Percentiles rank a stretch among this genome's conserved stretches.
Evolutionary conservation across 495 filamentous ascomycete species (phyloP).

Genomic region (Lasiosphaeria ovina): DNA sequence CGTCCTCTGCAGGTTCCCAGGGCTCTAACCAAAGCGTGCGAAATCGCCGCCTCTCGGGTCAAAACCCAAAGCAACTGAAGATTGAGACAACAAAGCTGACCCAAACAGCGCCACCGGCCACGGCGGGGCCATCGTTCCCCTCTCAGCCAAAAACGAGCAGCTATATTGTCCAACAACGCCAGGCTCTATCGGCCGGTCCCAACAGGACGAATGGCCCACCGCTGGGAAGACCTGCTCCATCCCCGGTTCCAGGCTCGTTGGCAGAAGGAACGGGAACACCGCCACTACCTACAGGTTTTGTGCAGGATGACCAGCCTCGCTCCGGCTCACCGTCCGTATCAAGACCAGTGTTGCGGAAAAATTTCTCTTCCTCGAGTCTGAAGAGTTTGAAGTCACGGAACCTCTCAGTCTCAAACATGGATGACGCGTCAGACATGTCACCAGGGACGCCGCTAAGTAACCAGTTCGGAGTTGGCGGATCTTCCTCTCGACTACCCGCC

Average conservation of each 20-base stretch:
- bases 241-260: conserved; percentile 24
- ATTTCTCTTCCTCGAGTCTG: conserved; percentile 74
- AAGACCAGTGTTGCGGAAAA: conserved; percentile 64
- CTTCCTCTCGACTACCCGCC: conserved; percentile 38
- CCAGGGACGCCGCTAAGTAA: conserved; percentile 69
- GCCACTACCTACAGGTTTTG: conserved; percentile 32
- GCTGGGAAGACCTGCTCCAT: conserved; percentile 33
- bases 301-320: conserved; percentile 32
- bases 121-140: conserved; percentile 40
- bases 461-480: conserved; percentile 56
- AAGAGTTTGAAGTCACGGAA: conserved; percentile 69
- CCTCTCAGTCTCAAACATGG: conserved; percentile 68
- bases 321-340: conserved; percentile 39
- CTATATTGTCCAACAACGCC: conserved; percentile 46
- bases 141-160: conserved; percentile 41
- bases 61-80: conserved; percentile 76
- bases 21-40: conserved; percentile 59
- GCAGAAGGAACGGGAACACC: conserved; percentile 28
- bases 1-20: conserved; percentile 25
- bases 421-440: conserved; percentile 64
- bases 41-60: conserved; percentile 76
- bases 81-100: conserved; percentile 71
- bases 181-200: conserved; percentile 42
- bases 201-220: conserved; percentile 25
- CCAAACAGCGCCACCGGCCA: conserved; percentile 32